phyloP scores from a whole-genome alignment of 176 grass and related monocot genomes.

The Chloris gayana region DNA sequence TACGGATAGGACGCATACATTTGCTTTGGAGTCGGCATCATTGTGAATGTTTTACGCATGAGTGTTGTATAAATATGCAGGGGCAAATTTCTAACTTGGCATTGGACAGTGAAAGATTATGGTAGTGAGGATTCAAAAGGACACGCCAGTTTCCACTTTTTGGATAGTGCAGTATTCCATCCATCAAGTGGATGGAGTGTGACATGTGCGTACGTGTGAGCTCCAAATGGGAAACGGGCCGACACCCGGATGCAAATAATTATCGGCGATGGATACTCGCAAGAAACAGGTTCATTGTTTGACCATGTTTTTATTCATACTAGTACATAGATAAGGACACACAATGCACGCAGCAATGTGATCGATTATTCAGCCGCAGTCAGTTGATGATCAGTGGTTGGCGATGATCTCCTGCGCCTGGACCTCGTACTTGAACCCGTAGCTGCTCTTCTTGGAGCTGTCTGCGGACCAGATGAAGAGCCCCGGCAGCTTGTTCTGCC shows the following conservation, averaged over 20 bases:
- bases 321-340: neutral
- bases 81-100: too few relatives aligned
- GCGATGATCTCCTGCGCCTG: conserved; percentile 46
- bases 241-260: neutral
- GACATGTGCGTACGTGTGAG: neutral
- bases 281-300: neutral
- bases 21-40: too few relatives aligned
- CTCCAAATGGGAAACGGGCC: neutral
- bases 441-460: conserved; percentile 27
- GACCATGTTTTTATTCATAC: neutral
- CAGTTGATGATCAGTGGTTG: conserved; percentile 32
- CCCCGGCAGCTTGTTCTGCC: conserved; percentile 53
- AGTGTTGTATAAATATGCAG: too few relatives aligned
- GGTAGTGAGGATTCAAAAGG: too few relatives aligned
- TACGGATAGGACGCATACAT: too few relatives aligned
- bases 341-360: neutral
- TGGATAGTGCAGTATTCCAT: neutral
- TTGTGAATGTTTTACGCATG: too few relatives aligned
- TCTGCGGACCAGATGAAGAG: conserved; percentile 70
- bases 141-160: too few relatives aligned
- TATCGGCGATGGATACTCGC: neutral
- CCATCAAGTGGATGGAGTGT: too few relatives aligned
- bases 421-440: conserved; percentile 45
- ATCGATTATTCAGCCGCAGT: neutral
- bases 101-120: too few relatives aligned